phyloP scores from a whole-genome alignment of 192 early-diverging fungal genomes.

The Phlyctochytrium planicorne region DNA sequence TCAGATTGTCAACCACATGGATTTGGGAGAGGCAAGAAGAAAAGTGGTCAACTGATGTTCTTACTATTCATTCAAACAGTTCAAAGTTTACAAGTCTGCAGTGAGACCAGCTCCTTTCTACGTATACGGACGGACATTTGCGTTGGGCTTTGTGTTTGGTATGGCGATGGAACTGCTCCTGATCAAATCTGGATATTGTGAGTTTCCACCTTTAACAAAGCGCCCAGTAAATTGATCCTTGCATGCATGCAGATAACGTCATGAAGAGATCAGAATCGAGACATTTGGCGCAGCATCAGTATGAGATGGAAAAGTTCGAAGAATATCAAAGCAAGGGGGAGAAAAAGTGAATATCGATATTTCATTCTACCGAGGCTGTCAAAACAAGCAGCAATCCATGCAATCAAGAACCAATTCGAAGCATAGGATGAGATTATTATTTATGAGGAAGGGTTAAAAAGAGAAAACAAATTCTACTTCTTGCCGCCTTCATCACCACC shows the following conservation, averaged over 20 bases:
- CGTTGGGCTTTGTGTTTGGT: background rate
- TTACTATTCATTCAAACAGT: too few species aligned
- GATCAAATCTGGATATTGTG: background rate
- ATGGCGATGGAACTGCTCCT: background rate
- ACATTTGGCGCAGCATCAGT: background rate
- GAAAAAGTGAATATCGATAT: too few species aligned
- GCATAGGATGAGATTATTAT: too few species aligned
- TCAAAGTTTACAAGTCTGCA: background rate
- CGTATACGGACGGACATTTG: background rate
- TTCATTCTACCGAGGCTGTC: too few species aligned
- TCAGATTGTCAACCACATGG: too few species aligned
- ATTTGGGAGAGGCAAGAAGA: too few species aligned
- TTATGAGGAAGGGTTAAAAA: too few species aligned
- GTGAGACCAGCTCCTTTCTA: background rate
- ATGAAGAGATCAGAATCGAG: background rate
- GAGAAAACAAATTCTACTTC: too few species aligned
- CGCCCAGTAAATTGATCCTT: background rate
- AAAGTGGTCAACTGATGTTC: too few species aligned
- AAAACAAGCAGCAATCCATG: too few species aligned
- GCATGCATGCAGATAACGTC: background rate
- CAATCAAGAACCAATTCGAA: too few species aligned
- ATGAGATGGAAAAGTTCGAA: background rate
- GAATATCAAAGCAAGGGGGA: background rate
- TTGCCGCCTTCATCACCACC: background rate
- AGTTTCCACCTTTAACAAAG: background rate